Percentiles rank a stretch among this genome's conserved stretches.
These are phyloP conservation scores for Vicia sativa DNA, from an alignment of 306 rosid genomes.

Conservation along the genomic window DNA sequence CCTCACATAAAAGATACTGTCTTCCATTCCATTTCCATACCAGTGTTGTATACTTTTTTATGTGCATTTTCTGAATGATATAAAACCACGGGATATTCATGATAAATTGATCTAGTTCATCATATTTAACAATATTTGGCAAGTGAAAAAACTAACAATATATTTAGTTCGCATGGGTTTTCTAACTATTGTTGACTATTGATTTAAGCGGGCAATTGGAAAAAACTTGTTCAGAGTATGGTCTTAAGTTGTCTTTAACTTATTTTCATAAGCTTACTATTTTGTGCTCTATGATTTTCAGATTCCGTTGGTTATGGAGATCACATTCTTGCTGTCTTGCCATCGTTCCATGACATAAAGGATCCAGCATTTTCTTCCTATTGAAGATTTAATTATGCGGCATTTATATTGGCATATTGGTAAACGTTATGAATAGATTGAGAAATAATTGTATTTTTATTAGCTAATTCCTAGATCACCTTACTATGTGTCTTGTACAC, in stretches of 20 bases:
- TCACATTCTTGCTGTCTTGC: constrained; percentile 82
- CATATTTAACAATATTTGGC: not conserved
- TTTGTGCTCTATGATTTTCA: constrained; percentile 49
- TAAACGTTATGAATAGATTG: constrained; percentile 29
- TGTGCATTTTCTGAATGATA: constrained; percentile 13
- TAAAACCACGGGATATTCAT: constrained; percentile 17
- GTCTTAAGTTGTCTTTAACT: not conserved
- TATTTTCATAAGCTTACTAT: constrained; percentile 12
- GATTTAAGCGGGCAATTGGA: not conserved
- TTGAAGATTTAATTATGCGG: constrained; percentile 18
- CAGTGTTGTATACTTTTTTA: constrained; percentile 12
- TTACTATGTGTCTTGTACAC: constrained; percentile 22
- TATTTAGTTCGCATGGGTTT: constrained; percentile 7
- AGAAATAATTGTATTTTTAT: constrained; percentile 31
- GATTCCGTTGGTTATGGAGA: constrained; percentile 96
- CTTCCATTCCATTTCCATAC: not conserved
- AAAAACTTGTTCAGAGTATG: not conserved
- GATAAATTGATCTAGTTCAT: constrained; percentile 9
- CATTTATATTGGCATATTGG: constrained; percentile 35
- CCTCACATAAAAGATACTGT: constrained; percentile 1
- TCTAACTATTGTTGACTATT: constrained; percentile 20
- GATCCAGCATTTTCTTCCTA: constrained; percentile 42
- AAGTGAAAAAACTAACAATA: not conserved
- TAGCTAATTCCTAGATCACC: constrained; percentile 30
- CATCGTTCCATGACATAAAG: constrained; percentile 76